Conservation (phyloP, 495 filamentous ascomycete genomes). For the Beverwykella pulmonaria region DNA sequence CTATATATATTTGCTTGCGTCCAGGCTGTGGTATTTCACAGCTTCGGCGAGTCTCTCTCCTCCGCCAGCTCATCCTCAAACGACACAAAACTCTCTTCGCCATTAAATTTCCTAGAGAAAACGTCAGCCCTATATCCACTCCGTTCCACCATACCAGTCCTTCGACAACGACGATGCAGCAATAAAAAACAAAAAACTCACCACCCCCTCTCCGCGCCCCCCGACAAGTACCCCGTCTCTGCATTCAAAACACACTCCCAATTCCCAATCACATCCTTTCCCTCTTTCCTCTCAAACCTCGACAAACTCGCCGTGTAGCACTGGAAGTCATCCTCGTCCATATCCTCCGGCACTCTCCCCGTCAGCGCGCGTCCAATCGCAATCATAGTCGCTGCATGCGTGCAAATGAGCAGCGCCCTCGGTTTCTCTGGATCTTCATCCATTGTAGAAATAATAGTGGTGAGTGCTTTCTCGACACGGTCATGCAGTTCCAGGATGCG, state of each 20-base stretch:
- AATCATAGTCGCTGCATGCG: slow-evolving; percentile 90
- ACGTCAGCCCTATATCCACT: too few species aligned
- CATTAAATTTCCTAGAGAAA: slow-evolving; percentile 32
- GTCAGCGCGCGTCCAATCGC: slow-evolving; percentile 80
- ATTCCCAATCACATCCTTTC: slow-evolving; percentile 72
- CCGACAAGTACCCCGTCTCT: slow-evolving; percentile 75
- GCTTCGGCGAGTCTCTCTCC: slow-evolving; percentile 5
- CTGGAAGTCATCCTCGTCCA: slow-evolving; percentile 73
- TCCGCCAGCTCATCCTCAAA: not conserved
- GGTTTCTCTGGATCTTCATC: slow-evolving; percentile 59
- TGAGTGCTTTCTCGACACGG: slow-evolving; percentile 70
- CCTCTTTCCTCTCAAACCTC: slow-evolving; percentile 58
- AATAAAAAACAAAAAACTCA: slow-evolving; percentile 51
- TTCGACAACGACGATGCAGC: too few species aligned
- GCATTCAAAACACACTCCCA: slow-evolving; percentile 82
- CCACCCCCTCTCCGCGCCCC: slow-evolving; percentile 89
- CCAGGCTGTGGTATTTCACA: too few species aligned
- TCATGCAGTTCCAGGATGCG: slow-evolving; percentile 75
- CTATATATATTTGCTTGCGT: too few species aligned
- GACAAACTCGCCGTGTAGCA: slow-evolving; percentile 85
- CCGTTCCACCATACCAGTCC: too few species aligned
- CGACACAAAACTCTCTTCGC: slow-evolving; percentile 31
- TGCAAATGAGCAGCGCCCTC: slow-evolving; percentile 75
- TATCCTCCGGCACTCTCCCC: slow-evolving; percentile 69
- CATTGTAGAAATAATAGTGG: slow-evolving; percentile 68